Percentiles rank a stretch among this genome's conserved stretches.
These are phyloP conservation scores for Aspergillus sp. DNA, from an alignment of 2,329 filamentous ascomycete species.

Conservation along the genomic window DNA sequence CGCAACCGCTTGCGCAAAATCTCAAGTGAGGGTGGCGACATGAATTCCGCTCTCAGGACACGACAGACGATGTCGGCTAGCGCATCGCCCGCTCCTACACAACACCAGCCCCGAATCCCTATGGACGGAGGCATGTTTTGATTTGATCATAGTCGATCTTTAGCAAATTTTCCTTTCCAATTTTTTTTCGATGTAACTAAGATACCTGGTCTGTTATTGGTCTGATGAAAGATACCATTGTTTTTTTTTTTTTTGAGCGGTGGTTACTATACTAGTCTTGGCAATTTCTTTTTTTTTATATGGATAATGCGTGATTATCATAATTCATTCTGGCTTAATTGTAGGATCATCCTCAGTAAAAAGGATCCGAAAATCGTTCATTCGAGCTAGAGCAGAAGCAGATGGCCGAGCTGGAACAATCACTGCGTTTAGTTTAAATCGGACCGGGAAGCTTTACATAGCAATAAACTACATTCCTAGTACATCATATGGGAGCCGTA, in stretches of 20 bases:
- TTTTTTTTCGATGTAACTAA: conserved; percentile 1
- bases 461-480: too few species aligned
- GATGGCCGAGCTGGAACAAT: too few species aligned
- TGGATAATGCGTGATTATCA: neutral
- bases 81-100: conserved; percentile 31
- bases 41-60: conserved; percentile 42
- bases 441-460: too few species aligned
- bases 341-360: too few species aligned
- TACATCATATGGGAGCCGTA: too few species aligned
- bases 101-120: conserved; percentile 30
- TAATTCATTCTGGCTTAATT: neutral
- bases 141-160: conserved; percentile 11
- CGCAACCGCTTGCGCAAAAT: conserved; percentile 48
- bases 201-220: conserved; percentile 11
- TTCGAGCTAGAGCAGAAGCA: too few species aligned
- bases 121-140: conserved; percentile 43
- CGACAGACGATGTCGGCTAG: conserved; percentile 40
- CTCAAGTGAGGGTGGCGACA: conserved; percentile 51
- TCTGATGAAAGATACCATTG: conserved; percentile 15
- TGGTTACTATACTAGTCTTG: neutral
- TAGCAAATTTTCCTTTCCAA: conserved; percentile 7
- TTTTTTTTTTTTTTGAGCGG: conserved; percentile 3
- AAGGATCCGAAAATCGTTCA: too few species aligned
- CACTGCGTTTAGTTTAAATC: too few species aligned
- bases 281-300: neutral